Evolutionary conservation across 75 land plant species (phyloP).

Genomic region (Cunninghamia lanceolata): DNA sequence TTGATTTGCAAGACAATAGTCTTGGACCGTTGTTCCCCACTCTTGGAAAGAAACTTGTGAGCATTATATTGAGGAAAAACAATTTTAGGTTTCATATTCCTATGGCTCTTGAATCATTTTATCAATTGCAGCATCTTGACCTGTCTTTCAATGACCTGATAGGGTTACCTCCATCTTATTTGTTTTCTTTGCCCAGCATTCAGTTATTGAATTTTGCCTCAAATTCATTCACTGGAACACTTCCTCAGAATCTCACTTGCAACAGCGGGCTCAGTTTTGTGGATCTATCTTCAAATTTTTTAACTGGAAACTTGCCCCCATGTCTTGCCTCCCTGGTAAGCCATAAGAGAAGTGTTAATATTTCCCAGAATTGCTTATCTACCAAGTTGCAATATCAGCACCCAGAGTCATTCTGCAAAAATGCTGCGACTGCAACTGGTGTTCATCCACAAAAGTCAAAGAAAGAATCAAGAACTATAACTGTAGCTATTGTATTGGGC

Average conservation of each 20-base stretch:
- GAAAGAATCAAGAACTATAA: slow-evolving; percentile 18
- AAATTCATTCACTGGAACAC: slow-evolving; percentile 66
- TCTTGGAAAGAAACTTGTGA: slow-evolving; percentile 39
- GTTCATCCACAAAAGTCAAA: slow-evolving; percentile 30
- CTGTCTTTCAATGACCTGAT: slow-evolving; percentile 59
- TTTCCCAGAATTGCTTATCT: slow-evolving; percentile 52
- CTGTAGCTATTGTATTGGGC: slow-evolving; percentile 34
- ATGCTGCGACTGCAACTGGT: slow-evolving; percentile 59
- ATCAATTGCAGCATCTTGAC: slow-evolving; percentile 56
- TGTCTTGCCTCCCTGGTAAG: slow-evolving; percentile 24
- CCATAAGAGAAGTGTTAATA: slow-evolving; percentile 16
- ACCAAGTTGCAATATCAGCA: slow-evolving; percentile 45
- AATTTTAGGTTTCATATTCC: slow-evolving; percentile 48
- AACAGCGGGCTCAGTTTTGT: slow-evolving; percentile 42
- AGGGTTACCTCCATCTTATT: slow-evolving; percentile 42
- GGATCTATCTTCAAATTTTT: slow-evolving; percentile 67
- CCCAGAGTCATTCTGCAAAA: slow-evolving; percentile 47
- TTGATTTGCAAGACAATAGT: slow-evolving; percentile 56
- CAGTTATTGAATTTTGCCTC: slow-evolving; percentile 44
- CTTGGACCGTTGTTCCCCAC: slow-evolving; percentile 76
- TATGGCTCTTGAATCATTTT: slow-evolving; percentile 14
- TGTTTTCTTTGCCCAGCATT: slow-evolving; percentile 65
- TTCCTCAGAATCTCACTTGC: slow-evolving; percentile 59
- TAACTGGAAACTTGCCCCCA: slow-evolving; percentile 63
- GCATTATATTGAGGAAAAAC: slow-evolving; percentile 52